Base-by-base conservation (phyloP, 177 flowering plant species). In the Vitis hybrid region DNA sequence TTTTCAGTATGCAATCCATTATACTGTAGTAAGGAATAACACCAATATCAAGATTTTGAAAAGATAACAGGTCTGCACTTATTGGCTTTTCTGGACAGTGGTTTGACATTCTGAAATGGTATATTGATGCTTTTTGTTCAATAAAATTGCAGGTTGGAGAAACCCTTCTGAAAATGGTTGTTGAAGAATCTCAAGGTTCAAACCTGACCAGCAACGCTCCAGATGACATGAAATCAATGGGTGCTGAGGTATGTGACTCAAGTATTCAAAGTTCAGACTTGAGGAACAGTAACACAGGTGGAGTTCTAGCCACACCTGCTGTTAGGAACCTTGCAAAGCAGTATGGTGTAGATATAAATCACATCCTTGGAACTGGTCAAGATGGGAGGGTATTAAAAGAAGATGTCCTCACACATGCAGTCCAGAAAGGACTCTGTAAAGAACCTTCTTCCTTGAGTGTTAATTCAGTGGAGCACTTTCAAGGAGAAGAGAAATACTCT, bases 371-470 rank as follows among this genome's bases (percentile, higher is more conserved):
- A 74, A 88, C 87, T 69, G 98, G 98, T 66, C 77, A 81, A 80
- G 94, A 88, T 80, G 98, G 98, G 12, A 90, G 97, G 76, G 84
- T 96, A 55, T 71, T 82, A 64, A 88, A 82, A 82, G 97, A 90
- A 79, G 97, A 96, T 73, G 86, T 96, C 50, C 76, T 87, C n/a
- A 80, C 69, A 21, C 88, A 80, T 85, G 89, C 86, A 78, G 68
- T 77, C 27, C 59, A 71, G n/a, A 78, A 80, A 81, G 91, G 86
- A 56, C 65, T 74, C 7, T 54, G 69, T 67, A 62, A 69, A 71
- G 84, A 81, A 35, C 53, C 74, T 20, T 69, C 83, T 41, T 17
- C 75, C n/a, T 62, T 62, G 1, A 65, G 58, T 76, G 71, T 73
- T 71, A 61, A 68, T 64, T 53, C 74, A 41, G 71, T 58, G 11